These are phyloP conservation scores for Lipomyces kockii DNA, from an alignment of 805 yeast species.

Conservation along the genomic window DNA sequence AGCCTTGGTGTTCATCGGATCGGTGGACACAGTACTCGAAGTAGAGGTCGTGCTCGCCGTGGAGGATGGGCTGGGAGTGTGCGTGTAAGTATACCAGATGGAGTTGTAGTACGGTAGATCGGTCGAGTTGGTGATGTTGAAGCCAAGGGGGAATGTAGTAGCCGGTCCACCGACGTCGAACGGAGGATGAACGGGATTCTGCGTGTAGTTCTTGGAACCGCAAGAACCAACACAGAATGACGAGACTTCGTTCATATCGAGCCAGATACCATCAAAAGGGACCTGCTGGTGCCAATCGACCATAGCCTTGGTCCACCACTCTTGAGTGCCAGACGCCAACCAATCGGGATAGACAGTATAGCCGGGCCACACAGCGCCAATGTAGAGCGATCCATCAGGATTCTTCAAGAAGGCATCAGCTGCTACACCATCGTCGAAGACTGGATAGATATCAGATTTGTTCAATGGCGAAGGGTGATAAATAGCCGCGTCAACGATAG, in stretches of 20 bases:
- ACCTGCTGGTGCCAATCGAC: slow-evolving; percentile 39
- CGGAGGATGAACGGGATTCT: slow-evolving; percentile 17
- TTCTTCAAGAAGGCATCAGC: slow-evolving; percentile 19
- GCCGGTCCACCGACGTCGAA: slow-evolving; percentile 8
- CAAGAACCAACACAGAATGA: slow-evolving; percentile 47
- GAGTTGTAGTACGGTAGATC: slow-evolving; percentile 16
- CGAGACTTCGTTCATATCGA: slow-evolving; percentile 69
- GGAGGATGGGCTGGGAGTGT: slow-evolving; percentile 14
- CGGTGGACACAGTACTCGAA: not conserved
- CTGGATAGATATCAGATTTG: slow-evolving; percentile 14
- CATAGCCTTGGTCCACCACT: slow-evolving; percentile 40
- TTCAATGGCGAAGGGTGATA: slow-evolving; percentile 16
- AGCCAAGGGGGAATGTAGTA: slow-evolving; percentile 2
- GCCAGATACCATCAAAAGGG: slow-evolving; percentile 54
- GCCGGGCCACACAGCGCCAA: slow-evolving; percentile 47
- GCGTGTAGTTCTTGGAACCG: slow-evolving; percentile 30
- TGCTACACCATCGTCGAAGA: slow-evolving; percentile 16
- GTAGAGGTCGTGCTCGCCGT: slow-evolving; percentile 21
- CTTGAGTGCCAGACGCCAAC: slow-evolving; percentile 37
- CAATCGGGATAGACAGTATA: slow-evolving; percentile 46
- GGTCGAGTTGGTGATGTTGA: slow-evolving; percentile 22
- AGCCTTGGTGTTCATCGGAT: slow-evolving; percentile 13
- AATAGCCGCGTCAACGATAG: slow-evolving; percentile 26
- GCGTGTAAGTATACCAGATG: slow-evolving; percentile 21
- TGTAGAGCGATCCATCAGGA: slow-evolving; percentile 40